A percentile compares a stretch with the other conserved stretches of the same genome.
Evolutionary conservation across 352 stramenopile genomes (phyloP).

Genomic region (Phytophthora gonapodyides): DNA sequence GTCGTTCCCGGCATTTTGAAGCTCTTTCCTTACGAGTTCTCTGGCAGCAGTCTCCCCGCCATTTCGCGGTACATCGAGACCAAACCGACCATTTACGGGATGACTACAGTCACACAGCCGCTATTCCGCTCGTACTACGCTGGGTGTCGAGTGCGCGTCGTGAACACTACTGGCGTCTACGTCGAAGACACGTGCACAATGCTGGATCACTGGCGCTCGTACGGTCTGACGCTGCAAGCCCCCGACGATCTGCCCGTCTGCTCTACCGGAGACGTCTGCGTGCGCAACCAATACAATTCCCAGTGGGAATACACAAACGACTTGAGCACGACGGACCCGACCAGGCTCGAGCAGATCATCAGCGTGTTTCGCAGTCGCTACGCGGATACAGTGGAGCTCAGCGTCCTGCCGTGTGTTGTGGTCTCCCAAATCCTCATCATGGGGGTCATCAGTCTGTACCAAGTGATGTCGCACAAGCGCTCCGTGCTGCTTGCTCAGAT

Average conservation of each 20-base stretch:
- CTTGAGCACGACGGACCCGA: neutral
- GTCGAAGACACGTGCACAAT: constrained; percentile 18
- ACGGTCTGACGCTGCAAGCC: constrained; percentile 18
- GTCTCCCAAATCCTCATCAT: constrained; percentile 31
- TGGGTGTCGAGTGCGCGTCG: constrained; percentile 26
- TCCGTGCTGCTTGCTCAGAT: constrained; percentile 29
- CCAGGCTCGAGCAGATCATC: constrained; percentile 4
- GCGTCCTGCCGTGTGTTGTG: constrained; percentile 19
- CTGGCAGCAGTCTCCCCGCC: constrained; percentile 16
- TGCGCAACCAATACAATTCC: constrained; percentile 20
- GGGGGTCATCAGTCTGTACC: constrained; percentile 32
- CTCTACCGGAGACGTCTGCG: constrained; percentile 10
- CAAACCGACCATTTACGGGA: constrained; percentile 20
- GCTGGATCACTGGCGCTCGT: constrained; percentile 7
- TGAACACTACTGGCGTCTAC: constrained; percentile 18
- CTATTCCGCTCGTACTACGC: constrained; percentile 30
- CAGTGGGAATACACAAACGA: constrained; percentile 19
- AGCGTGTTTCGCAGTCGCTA: constrained; percentile 17
- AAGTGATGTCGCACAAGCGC: constrained; percentile 31
- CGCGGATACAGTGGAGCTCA: constrained; percentile 15
- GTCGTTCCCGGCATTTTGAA: constrained; percentile 26
- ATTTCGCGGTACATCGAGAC: constrained; percentile 31
- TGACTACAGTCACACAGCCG: constrained; percentile 23
- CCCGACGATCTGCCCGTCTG: constrained; percentile 23
- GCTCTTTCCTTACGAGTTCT: constrained; percentile 29